Percentiles rank a stretch among this genome's conserved stretches.
Conservation (phyloP, 768 basidiomycete genomes). For the Mycena pura region DNA sequence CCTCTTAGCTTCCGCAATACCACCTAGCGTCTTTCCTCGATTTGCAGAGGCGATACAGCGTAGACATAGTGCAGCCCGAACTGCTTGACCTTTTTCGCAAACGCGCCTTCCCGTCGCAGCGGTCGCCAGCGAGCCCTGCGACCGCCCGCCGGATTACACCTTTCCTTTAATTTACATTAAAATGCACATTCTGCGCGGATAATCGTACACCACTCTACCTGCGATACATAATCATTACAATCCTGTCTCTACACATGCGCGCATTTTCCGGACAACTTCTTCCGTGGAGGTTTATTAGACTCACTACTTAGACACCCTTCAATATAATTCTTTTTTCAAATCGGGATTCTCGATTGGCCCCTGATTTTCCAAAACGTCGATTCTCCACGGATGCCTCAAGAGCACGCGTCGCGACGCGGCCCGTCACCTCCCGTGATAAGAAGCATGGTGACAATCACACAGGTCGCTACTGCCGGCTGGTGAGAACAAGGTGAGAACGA, state of each 20-base stretch:
- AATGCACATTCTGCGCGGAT: too few species aligned
- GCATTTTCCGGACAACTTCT: too few species aligned
- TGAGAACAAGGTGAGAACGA: constrained; percentile 17
- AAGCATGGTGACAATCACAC: not conserved
- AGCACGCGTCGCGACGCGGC: constrained; percentile 15
- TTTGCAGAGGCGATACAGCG: not conserved
- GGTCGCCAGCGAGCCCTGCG: not conserved
- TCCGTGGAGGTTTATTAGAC: too few species aligned
- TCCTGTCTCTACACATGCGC: too few species aligned
- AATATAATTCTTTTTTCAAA: too few species aligned
- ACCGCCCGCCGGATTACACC: not conserved
- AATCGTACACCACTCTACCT: too few species aligned
- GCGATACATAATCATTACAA: too few species aligned
- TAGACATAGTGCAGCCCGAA: not conserved
- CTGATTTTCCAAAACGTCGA: too few species aligned
- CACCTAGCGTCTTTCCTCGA: constrained; percentile 14
- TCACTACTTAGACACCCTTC: too few species aligned
- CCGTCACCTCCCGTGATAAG: constrained; percentile 5
- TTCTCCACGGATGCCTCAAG: too few species aligned
- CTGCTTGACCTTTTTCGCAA: constrained; percentile 10
- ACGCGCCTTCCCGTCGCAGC: not conserved
- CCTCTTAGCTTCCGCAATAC: constrained; percentile 1
- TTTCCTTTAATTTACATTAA: not conserved
- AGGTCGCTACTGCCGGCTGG: not conserved
- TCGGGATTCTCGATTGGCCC: too few species aligned